phyloP scores from a whole-genome alignment of 116 monocot genomes.

The Trichopus zeylanicus region DNA sequence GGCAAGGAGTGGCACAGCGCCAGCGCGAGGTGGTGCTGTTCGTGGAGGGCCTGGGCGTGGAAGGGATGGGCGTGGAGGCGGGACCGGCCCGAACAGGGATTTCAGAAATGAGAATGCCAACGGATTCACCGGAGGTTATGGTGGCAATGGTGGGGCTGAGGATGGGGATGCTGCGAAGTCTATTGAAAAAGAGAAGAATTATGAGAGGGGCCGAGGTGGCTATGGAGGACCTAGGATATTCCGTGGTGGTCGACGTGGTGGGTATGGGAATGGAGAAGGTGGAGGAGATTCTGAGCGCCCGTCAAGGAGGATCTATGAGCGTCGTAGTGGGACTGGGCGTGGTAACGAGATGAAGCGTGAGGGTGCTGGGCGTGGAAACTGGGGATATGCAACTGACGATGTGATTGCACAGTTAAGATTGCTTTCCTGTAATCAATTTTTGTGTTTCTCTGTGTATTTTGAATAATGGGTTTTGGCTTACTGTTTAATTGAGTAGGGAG shows the following conservation, averaged over 20 bases:
- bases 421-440: no score
- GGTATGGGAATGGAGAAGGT: conserved; percentile 25
- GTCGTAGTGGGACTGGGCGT: conserved; percentile 86
- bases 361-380: conserved; percentile 86
- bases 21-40: conserved; percentile 13
- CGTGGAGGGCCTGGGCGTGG: conserved; percentile 27
- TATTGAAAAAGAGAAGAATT: no score
- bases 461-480: no score
- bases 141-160: conserved; percentile 19
- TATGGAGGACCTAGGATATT: conserved; percentile 26
- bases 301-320: conserved; percentile 51
- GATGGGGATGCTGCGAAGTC: conserved; percentile 10
- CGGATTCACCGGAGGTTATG: no score
- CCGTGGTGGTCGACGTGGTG: conserved; percentile 43
- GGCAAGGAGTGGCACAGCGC: conserved; percentile 8
- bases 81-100: no score
- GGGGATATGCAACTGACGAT: conserved; percentile 73
- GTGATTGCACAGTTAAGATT: conserved; percentile 38
- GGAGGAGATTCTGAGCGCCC: conserved; percentile 30
- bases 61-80: conserved; percentile 27
- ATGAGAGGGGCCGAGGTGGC: conserved; percentile 3
- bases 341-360: conserved; percentile 79
- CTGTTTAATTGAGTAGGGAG: conserved; percentile 32
- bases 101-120: no score
- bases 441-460: no score